A percentile compares a stretch with the other conserved stretches of the same genome.
Conservation (phyloP, 768 basidiomycete species). For the Candolleomyces eurysporus region DNA sequence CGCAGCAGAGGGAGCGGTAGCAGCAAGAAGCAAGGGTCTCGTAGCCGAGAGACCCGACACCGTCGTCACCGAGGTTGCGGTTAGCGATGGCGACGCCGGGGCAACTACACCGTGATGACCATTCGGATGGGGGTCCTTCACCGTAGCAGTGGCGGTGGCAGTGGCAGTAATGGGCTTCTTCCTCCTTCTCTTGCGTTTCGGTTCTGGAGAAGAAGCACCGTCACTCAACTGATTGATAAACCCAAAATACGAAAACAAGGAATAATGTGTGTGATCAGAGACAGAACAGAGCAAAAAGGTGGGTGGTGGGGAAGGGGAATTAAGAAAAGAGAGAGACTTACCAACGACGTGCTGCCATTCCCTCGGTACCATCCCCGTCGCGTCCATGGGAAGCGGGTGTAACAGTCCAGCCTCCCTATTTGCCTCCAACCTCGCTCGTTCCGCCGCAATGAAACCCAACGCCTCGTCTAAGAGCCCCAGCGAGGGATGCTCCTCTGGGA, state of each 20-base stretch:
- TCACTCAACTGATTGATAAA: slow-evolving; percentile 10
- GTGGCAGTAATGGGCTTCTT: background rate
- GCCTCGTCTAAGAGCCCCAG: slow-evolving; percentile 73
- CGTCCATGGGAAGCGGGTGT: slow-evolving; percentile 14
- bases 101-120: background rate
- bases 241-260: no score
- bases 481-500: slow-evolving; percentile 52
- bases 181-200: slow-evolving; percentile 7
- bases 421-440: slow-evolving; percentile 61
- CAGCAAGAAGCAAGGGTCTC: background rate
- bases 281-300: slow-evolving; percentile 6
- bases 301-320: background rate
- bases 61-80: background rate
- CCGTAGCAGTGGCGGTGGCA: no score
- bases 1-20: background rate
- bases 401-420: slow-evolving; percentile 30
- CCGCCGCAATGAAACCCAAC: slow-evolving; percentile 71
- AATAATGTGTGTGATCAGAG: background rate
- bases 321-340: slow-evolving; percentile 27
- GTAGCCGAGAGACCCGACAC: background rate
- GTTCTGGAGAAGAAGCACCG: background rate
- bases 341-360: slow-evolving; percentile 61
- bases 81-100: no score
- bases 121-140: no score
- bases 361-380: slow-evolving; percentile 3